Base-by-base conservation (phyloP, 441 rosid species). In the Eugenia klotzschiana region DNA sequence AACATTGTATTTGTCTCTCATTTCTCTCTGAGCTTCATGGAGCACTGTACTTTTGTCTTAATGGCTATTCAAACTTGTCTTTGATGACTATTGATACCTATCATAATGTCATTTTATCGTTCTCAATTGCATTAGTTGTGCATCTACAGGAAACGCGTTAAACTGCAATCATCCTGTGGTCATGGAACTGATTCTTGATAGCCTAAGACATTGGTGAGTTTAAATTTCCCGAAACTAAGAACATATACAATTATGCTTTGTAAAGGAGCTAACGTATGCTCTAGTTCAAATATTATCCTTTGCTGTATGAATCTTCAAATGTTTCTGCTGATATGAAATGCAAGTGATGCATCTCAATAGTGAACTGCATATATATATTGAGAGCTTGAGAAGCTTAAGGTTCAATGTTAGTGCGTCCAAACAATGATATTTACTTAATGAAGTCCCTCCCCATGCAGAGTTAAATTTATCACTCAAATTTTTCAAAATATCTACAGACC, bases 101-200 rank as follows among this genome's bases (percentile, higher is more conserved):
- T 49, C 43, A 37, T 43, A 74, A 79, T 52, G 43, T 50, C 37
- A 69, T 80, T 79, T 58, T 16, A 69, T 55, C 23, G 43, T 41
- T 87, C 81, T 86, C 33, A 86, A 72, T 82, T 51, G 83, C 81
- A 52, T 40, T n/a, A 40, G 77, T 29, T 89, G 53, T 82, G 86
- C 69, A 33, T 89, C 40, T 89, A 64, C 94, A 96, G 99, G 99
- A 82, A 95, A 96, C 89, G 92, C 97, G 23, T 91, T 96, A 73
- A 95, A 96, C 89, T 96, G 98, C 88, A 96, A 95, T 86, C 97
- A 94, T 89, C 98, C 97, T 51, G 94, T 95, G 84, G 99, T 96
- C 84, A 93, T 91, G 98, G 98, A 95, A 84, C 92, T 95, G 84
- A 90, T 95, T 86, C 94, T 96, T 26, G 95, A 95, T 87, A 96